phyloP scores from a whole-genome alignment of 805 yeast species.

The Zygosaccharomyces kombuchaensis region DNA sequence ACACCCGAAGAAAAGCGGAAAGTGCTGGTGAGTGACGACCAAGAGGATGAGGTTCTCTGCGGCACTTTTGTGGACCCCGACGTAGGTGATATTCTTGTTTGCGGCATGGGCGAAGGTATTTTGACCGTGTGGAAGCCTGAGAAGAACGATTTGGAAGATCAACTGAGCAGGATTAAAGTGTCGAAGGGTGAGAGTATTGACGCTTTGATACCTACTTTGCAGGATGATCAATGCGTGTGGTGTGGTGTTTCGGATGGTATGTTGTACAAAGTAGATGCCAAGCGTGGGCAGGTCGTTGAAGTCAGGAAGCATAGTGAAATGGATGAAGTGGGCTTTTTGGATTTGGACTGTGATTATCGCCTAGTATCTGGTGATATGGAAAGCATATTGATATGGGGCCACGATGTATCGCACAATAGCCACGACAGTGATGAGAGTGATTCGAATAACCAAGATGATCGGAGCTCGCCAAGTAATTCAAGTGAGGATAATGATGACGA shows the following conservation, averaged over 20 bases:
- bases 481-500: conserved; percentile 20
- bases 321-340: conserved; percentile 76
- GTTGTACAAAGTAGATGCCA: conserved; percentile 62
- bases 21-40: conserved; percentile 71
- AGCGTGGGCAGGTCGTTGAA: conserved; percentile 59
- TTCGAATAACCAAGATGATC: conserved; percentile 25
- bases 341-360: conserved; percentile 76
- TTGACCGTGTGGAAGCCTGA: conserved; percentile 80
- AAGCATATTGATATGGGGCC: conserved; percentile 66
- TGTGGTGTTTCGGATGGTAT: conserved; percentile 77
- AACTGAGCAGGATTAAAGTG: conserved; percentile 68
- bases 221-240: conserved; percentile 55
- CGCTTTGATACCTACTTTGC: conserved; percentile 50
- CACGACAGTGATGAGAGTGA: conserved; percentile 14
- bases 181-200: conserved; percentile 71
- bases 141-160: conserved; percentile 68
- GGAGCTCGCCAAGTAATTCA: conserved; percentile 17
- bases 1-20: conserved; percentile 40
- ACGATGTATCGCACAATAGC: conserved; percentile 7
- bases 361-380: conserved; percentile 83
- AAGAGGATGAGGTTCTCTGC: conserved; percentile 85
- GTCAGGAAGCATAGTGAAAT: conserved; percentile 58
- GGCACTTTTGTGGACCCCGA: conserved; percentile 64
- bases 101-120: conserved; percentile 90
- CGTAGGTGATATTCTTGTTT: conserved; percentile 59